Evolutionary conservation across 2,329 filamentous ascomycete species (phyloP), one percentile per base, ranked within the genome.

Genomic region (Fusarium sp.): DNA sequence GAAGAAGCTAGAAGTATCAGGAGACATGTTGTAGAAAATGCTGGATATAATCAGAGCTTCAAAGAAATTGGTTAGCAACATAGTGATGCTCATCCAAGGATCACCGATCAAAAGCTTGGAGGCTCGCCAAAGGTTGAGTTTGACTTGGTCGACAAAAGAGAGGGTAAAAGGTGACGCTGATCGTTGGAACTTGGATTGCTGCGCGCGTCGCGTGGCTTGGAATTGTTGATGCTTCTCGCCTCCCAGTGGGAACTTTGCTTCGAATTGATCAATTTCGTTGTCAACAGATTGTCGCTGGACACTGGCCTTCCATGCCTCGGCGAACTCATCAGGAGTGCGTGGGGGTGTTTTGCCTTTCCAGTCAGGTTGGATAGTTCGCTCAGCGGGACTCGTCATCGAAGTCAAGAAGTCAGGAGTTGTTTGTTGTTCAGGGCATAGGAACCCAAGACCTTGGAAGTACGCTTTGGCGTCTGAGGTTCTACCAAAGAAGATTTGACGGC

Each of bases 341-440:
- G 80, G 79, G 3, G 77, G 79, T 0, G 78, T 76, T 33, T 68
- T 75, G 11, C 67, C 69, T 57, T 80, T 74, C 22, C 70, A 79
- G 4, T 79, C 79, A 8, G 72, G 68, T 21, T 72, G 76, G 14
- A 79, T 64, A n/a, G 76, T 59, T 22, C 80, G 78, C 65, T 81
- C 80, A 7, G 74, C 67, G 4, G 78, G 76, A 11, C 73, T 78
- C 4, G 84, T 86, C 40, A 87, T 82, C 0, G 84, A 84, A 1
- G 71, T 93, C 33, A 94, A 78, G 78, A 93, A 94, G 73, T 93
- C 91, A 4, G 91, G 88, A 2, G 91, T 93, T 0, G 91, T 93
- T 71, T 89, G 80, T 33, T 82, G 76, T 5, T 77, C 75, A 3
- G 81, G 80, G 19, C 78, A 91, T n/a, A 86, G 80, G 64, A 92